These are phyloP conservation scores for Xylaria sp. DNA, from an alignment of 2,329 filamentous ascomycete genomes.

Conservation along the genomic window DNA sequence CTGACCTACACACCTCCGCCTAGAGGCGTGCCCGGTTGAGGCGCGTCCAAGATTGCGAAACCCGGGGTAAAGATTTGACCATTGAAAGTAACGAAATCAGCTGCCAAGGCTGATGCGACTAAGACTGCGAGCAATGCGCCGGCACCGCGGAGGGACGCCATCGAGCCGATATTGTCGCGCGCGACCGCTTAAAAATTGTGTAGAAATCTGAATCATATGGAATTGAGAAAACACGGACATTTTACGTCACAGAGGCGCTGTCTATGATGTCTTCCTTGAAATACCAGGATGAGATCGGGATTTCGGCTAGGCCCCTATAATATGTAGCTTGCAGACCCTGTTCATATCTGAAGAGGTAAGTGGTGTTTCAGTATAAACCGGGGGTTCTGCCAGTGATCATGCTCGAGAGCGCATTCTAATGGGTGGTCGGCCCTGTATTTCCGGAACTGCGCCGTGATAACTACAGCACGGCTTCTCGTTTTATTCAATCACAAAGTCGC, in stretches of 20 bases:
- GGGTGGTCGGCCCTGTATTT: conserved; percentile 33
- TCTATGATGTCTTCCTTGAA: conserved; percentile 22
- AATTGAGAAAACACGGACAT: neutral
- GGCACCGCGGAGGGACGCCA: conserved; percentile 39
- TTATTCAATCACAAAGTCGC: neutral
- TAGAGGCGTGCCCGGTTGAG: conserved; percentile 71
- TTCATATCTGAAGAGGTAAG: conserved; percentile 23
- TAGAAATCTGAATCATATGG: neutral
- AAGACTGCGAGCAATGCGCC: conserved; percentile 47
- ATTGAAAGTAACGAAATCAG: conserved; percentile 67
- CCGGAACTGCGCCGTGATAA: conserved; percentile 16
- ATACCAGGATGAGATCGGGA: conserved; percentile 13
- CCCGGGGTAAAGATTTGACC: conserved; percentile 78
- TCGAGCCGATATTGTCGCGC: conserved; percentile 31
- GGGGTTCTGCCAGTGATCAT: conserved; percentile 20
- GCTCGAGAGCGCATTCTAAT: conserved; percentile 14
- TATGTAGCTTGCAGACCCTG: conserved; percentile 24
- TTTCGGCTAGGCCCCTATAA: conserved; percentile 28
- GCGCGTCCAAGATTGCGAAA: conserved; percentile 73
- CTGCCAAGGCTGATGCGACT: conserved; percentile 46
- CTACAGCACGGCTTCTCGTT: neutral
- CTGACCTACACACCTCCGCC: conserved; percentile 65
- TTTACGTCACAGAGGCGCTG: neutral
- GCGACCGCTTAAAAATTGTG: conserved; percentile 15
- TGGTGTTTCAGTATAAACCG: conserved; percentile 15